Evolutionary conservation across 129 eudicot genomes (phyloP).

Genomic region (sunflower (Helianthus annuus)): HanXRQr2.0-SUNRISE NC_035437.2:175745410-175745909

Average conservation of each 20-base stretch:
- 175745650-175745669: background rate
- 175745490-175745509: too few species aligned
- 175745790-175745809: slow-evolving; percentile 37
- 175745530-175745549: background rate
- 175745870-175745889: slow-evolving; percentile 38
- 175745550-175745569: background rate
- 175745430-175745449: too few species aligned
- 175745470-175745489: too few species aligned
- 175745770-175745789: slow-evolving; percentile 1
- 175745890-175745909: slow-evolving; percentile 55
- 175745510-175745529: too few species aligned
- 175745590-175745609: too few species aligned
- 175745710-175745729: slow-evolving; percentile 10
- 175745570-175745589: background rate
- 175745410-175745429: too few species aligned
- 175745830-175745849: slow-evolving; percentile 77
- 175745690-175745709: slow-evolving; percentile 7
- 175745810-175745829: slow-evolving; percentile 70
- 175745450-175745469: too few species aligned
- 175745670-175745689: background rate
- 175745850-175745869: slow-evolving; percentile 58
- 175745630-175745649: background rate
- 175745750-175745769: slow-evolving; percentile 3
- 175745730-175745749: slow-evolving; percentile 11
- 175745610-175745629: background rate